Evolutionary conservation across 2,329 filamentous ascomycete species (phyloP).

Genomic region (Fusarium dlaminii): DNA sequence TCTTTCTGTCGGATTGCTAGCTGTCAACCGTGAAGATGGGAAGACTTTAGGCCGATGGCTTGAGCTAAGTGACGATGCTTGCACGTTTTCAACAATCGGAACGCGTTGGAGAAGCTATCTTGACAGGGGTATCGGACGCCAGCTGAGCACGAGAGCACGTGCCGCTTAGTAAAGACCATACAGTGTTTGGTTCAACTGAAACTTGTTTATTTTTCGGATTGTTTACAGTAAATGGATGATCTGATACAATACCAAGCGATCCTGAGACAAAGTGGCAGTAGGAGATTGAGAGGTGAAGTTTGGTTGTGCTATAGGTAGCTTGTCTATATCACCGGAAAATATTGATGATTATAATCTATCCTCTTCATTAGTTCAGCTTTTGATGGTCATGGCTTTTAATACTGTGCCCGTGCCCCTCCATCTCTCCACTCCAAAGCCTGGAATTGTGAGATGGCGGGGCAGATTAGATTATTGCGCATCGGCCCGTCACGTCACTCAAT

Average conservation of each 20-base stretch:
- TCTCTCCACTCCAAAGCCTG: slow-evolving; percentile 28
- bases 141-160: slow-evolving; percentile 37
- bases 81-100: slow-evolving; percentile 32
- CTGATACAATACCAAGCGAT: background rate
- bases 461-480: slow-evolving; percentile 39
- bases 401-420: slow-evolving; percentile 37
- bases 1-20: background rate
- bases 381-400: background rate
- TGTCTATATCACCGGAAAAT: slow-evolving; percentile 20
- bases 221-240: background rate
- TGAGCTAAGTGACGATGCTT: slow-evolving; percentile 22
- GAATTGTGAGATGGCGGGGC: slow-evolving; percentile 40
- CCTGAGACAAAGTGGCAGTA: background rate
- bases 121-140: slow-evolving; percentile 10
- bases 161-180: background rate
- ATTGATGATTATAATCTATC: background rate
- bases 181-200: slow-evolving; percentile 7
- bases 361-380: background rate
- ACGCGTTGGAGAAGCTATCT: slow-evolving; percentile 30
- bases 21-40: slow-evolving; percentile 17
- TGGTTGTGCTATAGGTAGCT: slow-evolving; percentile 12
- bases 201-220: background rate
- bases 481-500: slow-evolving; percentile 40
- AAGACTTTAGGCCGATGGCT: slow-evolving; percentile 36
- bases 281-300: background rate